Evolutionary conservation across 768 basidiomycete species (phyloP), one percentile per base, ranked within the genome.

Genomic region (Kwoniella europaea): DNA sequence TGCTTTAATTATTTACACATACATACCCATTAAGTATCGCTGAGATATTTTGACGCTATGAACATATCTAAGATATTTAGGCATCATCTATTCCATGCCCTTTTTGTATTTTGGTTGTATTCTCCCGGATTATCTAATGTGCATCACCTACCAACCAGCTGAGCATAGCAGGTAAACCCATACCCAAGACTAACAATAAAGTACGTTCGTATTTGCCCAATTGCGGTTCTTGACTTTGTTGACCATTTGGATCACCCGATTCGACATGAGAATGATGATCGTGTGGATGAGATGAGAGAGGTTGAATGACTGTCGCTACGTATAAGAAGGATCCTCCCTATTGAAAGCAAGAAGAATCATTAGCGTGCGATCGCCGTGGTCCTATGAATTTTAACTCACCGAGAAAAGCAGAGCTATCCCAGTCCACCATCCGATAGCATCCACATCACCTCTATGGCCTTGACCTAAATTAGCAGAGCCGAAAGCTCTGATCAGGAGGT

Each of bases 291-390:
- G 78, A 63, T 1, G 83, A 89, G 42, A 90, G 87, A 2, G 91
- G 88, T 78, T 93, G 92, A n/a, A 94, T 86, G 52, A 93, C 90
- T 1, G 94, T 94, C 0, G 94, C 93, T 10, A 98, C 95, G 79
- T 96, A 97, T 50, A 98, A 86, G 84, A 97, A 97, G 3, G 93
- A 94, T 10, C 94, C 94, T 56, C 92, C 94, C 92, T 94, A 65
- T 54, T 41, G 29, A 4, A 27, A 2, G 59, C 24, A 27, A 16
- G 20, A 71, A 59, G 58, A 65, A 53, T 24, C 18, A 62, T 55
- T 50, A 22, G 44, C 44, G 13, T 16, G 15, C 27, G 58, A 43
- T 24, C 12, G 20, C 4, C 18, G n/a, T 50, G 12, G 46, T 15
- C 13, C 12, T 3, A 50, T 4, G 46, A 10, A 50, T 15, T 12